Base-by-base conservation (phyloP, 345 rosid species). In the Lepidium didymum region DNA sequence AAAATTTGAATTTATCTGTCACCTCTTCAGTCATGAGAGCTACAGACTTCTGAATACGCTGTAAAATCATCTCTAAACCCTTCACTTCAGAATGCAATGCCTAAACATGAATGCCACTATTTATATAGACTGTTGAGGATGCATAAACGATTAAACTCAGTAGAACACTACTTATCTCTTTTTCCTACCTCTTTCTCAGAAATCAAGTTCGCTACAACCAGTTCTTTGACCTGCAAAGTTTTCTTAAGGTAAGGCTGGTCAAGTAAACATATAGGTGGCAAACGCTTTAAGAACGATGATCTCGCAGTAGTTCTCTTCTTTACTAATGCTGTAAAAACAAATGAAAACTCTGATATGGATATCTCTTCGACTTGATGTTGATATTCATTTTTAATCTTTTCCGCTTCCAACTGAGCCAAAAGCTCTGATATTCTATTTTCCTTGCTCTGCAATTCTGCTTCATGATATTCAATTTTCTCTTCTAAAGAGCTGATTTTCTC, bases 241-340 rank as follows among this genome's bases (percentile, higher is more conserved):
- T 81, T 86, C 90, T 82, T 88, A 76, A 88, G 85, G 97, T 91
- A 71, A 76, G 79, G 65, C 23, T 65, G 45, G 81, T 86, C 77
- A 91, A 91, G 92, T 71, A 55, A 69, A 72, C 76, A 74, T 46
- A 64, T 55, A 55, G 10, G 46, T 70, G 50, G 59, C 35, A 72
- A 68, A 64, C 38, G 42, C 64, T 35, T 46, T 55, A 31, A 37
- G 67, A 64, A 36, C 34, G 77, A 69, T 37, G 12, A 60, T 64
- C 65, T 46, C 44, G 40, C 5, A 54, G 43, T 67, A 49, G 23
- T 56, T 66, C 33, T 10, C 41, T 56, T 36, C 54, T 45, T 36
- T 45, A 7, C 11, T 27, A 31, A 56, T 59, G 56, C 61, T 31
- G 72, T 40, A 67, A 19, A 68, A 45, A 19, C 1, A 19, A 34